phyloP scores from a whole-genome alignment of 305 asterid species.

The Fraxinus sp. region DNA sequence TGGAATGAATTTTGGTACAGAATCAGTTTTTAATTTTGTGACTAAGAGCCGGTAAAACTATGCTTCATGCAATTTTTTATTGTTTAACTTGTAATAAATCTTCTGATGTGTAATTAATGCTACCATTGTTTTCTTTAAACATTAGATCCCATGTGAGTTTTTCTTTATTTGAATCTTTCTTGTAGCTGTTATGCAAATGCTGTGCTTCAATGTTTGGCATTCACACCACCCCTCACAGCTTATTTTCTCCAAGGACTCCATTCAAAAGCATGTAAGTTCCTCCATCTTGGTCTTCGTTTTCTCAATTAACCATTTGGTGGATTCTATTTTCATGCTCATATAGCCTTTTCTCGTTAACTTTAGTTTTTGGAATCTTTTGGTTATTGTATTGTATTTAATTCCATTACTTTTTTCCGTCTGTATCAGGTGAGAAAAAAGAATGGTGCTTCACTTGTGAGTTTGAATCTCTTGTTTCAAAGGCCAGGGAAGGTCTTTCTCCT shows the following conservation, averaged over 20 bases:
- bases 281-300: constrained; percentile 15
- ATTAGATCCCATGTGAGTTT: not conserved
- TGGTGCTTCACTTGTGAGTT: constrained; percentile 89
- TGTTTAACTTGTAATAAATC: not conserved
- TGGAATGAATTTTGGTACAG: not conserved
- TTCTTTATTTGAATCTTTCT: constrained; percentile 22
- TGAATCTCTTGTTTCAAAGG: constrained; percentile 56
- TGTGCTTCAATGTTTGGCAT: constrained; percentile 79
- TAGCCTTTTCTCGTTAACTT: not conserved
- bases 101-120: constrained; percentile 6
- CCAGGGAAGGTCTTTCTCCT: constrained; percentile 53
- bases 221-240: constrained; percentile 83
- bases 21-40: not conserved
- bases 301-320: constrained; percentile 6
- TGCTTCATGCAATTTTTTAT: not conserved
- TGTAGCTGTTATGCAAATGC: constrained; percentile 90
- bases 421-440: constrained; percentile 51
- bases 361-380: not conserved
- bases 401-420: constrained; percentile 15
- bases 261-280: constrained; percentile 57
- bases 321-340: not conserved
- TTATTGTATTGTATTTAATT: not conserved
- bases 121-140: constrained; percentile 12
- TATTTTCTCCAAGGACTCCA: constrained; percentile 82
- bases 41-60: not conserved